These are phyloP conservation scores for Acanthamoeba quina DNA, from an alignment of 208 protist species.

Conservation along the genomic window DNA sequence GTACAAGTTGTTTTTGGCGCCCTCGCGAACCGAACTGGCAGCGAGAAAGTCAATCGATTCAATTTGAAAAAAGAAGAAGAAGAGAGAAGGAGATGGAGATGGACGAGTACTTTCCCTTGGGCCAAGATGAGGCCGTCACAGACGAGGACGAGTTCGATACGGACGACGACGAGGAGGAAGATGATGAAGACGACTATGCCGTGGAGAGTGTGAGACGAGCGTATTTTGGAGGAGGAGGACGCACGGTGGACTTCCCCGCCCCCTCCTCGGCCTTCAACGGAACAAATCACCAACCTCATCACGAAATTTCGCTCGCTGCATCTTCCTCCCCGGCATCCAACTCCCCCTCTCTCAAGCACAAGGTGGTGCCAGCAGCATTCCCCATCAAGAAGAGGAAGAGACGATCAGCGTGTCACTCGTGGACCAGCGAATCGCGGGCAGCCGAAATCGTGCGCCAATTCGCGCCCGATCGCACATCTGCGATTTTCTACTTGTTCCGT, in stretches of 20 bases:
- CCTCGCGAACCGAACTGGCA: no score
- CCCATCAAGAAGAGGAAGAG: slow-evolving; percentile 22
- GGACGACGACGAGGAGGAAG: background rate
- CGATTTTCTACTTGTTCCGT: slow-evolving; percentile 42
- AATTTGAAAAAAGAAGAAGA: background rate
- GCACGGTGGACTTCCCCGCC: background rate
- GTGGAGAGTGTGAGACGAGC: background rate
- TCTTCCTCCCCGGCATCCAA: background rate
- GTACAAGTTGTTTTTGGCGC: no score
- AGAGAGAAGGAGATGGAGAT: background rate
- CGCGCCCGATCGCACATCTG: background rate
- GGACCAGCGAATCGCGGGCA: background rate
- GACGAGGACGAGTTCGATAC: background rate
- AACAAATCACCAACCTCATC: background rate
- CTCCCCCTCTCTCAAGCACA: background rate
- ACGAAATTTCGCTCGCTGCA: background rate
- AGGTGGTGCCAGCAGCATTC: background rate
- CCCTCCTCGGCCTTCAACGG: background rate
- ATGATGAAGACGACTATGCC: background rate
- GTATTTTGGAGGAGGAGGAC: background rate
- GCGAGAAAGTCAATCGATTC: background rate
- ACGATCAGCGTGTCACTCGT: slow-evolving; percentile 38
- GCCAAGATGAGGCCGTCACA: background rate
- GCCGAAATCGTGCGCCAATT: slow-evolving; percentile 19
- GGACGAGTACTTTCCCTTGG: background rate